Percentiles rank a stretch among this genome's conserved stretches.
Conservation (phyloP, 2,329 filamentous ascomycete genomes). For the Calonectria pseudoturangicola region DNA sequence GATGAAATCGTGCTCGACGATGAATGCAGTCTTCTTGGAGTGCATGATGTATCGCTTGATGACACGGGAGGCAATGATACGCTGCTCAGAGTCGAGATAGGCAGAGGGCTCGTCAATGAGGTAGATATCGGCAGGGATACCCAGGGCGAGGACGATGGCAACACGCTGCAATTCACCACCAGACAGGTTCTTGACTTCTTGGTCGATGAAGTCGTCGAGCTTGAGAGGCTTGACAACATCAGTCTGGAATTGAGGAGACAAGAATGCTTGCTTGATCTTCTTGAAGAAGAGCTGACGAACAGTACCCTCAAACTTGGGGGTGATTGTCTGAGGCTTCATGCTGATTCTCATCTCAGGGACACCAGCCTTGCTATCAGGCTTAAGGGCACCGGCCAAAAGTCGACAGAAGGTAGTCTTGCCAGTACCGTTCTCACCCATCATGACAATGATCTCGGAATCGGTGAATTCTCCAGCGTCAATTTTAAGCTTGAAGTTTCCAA, state of each 20-base stretch:
- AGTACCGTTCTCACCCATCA: conserved; percentile 99
- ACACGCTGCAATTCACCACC: conserved; percentile 99
- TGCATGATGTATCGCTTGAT: conserved; percentile 99
- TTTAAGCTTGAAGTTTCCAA: conserved; percentile 89
- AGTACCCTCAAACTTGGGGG: conserved; percentile 97
- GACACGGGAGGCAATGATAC: conserved; percentile 96
- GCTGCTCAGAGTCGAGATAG: conserved; percentile 98
- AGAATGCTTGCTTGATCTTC: conserved; percentile 97
- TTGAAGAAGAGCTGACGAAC: conserved; percentile 99
- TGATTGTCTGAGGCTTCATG: conserved; percentile 99
- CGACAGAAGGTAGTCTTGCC: conserved; percentile 99
- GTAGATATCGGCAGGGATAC: conserved; percentile 97
- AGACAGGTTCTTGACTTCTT: conserved; percentile 99
- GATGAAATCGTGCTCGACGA: conserved; percentile 99
- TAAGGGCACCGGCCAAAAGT: conserved; percentile 93
- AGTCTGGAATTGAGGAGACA: conserved; percentile 98
- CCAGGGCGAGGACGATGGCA: conserved; percentile 96
- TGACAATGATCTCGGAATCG: conserved; percentile 98
- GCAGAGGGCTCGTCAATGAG: conserved; percentile 98
- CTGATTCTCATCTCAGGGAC: conserved; percentile 97
- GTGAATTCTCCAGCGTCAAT: conserved; percentile 93
- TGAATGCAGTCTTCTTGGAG: conserved; percentile 98
- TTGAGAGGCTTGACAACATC: conserved; percentile 99
- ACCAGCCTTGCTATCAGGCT: conserved; percentile 86
- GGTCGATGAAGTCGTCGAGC: conserved; percentile 99